Base-by-base conservation (phyloP, 768 basidiomycete genomes). In the Baorangia bicolor region DNA sequence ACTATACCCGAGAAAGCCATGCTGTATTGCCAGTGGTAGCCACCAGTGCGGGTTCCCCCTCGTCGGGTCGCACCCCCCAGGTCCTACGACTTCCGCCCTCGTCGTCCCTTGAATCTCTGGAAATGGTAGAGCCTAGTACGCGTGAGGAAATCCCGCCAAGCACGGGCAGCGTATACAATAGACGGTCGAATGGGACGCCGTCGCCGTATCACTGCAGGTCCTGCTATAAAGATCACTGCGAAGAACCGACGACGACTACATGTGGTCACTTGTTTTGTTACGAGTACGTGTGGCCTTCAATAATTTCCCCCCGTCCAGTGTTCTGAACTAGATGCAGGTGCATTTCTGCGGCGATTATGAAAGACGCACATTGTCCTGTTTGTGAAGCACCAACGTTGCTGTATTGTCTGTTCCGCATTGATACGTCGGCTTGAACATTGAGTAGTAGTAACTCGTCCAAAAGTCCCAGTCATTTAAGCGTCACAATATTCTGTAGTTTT, bases 251-350 rank as follows among this genome's bases (percentile, higher is more conserved):
- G 27, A 83, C 80, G 34, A 84, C 81, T 5, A 80, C 81, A 72
- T 86, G 85, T 62, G 85, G 85, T 9, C 85, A 86, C 58, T 68
- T 86, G 28, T 86, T 86, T 59, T 86, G 85, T 60, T 75, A 83
- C 54, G 63, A 57, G 80, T 73, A 53, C 58, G 67, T 59, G 44
- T 40, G 0, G n/a, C 30, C 16, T 47, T 34, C 20, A 25, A 38
- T 25, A 7, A 35, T 38, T 33, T 48, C 10, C 20, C 12, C 10
- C 16, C 1, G 18, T 48, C n/a, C 9, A 21, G 21, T 11, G 18
- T 28, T 46, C 48, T 61, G 20, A 60, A 53, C 31, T 13, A 43
- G 55, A 8, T 37, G 4, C 62, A 85, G 83, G 37, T 85, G 84
- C 58, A 85, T 86, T 51, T 77, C 78, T 5, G 68, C 77, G 25